phyloP scores from a whole-genome alignment of 1,284 basidiomycete genomes.

The Ganoderma boninense region DNA sequence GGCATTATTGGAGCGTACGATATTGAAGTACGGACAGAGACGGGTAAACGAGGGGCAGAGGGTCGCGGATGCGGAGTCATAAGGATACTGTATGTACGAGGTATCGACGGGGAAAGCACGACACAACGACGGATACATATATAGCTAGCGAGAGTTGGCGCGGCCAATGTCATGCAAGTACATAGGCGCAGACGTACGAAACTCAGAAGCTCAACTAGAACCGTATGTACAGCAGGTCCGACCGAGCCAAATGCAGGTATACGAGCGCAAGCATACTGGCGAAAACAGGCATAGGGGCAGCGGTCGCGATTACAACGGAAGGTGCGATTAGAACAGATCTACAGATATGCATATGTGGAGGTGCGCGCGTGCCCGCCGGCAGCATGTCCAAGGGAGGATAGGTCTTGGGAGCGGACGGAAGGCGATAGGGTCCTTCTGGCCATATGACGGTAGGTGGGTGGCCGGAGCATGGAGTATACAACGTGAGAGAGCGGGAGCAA shows the following conservation, averaged over 20 bases:
- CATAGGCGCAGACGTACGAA: neutral
- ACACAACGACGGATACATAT: conserved; percentile 6
- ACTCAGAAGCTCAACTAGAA: neutral
- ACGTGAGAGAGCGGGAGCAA: neutral
- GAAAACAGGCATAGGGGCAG: neutral
- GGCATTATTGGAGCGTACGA: neutral
- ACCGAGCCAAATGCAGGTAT: neutral
- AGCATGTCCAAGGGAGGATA: neutral
- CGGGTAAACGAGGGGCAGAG: neutral
- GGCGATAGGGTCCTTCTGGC: neutral
- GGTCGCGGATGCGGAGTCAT: neutral
- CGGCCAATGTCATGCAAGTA: neutral
- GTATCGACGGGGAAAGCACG: conserved; percentile 1
- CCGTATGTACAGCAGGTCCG: neutral
- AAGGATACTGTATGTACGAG: neutral
- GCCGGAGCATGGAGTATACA: neutral
- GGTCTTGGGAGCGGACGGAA: neutral
- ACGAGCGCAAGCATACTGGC: neutral
- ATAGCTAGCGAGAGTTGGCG: conserved; percentile 3
- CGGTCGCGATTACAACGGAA: conserved; percentile 1
- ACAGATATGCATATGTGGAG: conserved; percentile 14
- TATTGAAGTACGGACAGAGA: neutral
- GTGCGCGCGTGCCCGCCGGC: neutral
- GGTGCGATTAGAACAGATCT: conserved; percentile 18
- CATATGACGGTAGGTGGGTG: neutral